phyloP scores from a whole-genome alignment of 768 basidiomycete genomes.

The Polyporus arcularius region DNA sequence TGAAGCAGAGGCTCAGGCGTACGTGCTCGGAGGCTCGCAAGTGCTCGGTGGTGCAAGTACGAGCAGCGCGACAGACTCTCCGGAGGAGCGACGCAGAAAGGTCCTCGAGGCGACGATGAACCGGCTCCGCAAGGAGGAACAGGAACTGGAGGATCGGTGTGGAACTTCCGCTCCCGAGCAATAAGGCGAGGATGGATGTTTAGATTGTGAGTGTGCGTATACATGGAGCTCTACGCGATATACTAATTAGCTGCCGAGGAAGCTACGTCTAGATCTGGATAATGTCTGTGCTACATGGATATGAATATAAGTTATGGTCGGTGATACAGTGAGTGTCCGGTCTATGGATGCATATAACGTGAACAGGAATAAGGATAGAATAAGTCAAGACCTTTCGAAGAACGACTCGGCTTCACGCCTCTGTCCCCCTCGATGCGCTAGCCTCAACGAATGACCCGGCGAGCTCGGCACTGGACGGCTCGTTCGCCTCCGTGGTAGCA shows the following conservation, averaged over 20 bases:
- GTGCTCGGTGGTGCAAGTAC: conserved; percentile 22
- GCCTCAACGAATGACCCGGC: neutral
- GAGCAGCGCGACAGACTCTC: conserved; percentile 39
- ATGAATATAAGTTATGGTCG: neutral
- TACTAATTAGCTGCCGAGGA: too few relatives aligned
- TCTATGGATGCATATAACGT: neutral
- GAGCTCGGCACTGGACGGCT: neutral
- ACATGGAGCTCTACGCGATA: too few relatives aligned
- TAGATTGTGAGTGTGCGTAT: too few relatives aligned
- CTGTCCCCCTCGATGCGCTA: neutral
- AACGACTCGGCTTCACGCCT: neutral
- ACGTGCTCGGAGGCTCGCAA: conserved; percentile 54
- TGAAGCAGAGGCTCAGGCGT: conserved; percentile 55
- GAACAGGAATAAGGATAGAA: neutral
- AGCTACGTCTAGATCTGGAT: too few relatives aligned
- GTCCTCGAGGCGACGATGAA: conserved; percentile 62
- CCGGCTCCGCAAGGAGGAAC: conserved; percentile 63
- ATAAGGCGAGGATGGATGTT: too few relatives aligned
- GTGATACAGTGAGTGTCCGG: neutral
- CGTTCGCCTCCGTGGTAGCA: neutral
- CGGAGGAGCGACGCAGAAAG: conserved; percentile 57
- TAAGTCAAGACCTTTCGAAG: neutral
- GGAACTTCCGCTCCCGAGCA: conserved; percentile 43
- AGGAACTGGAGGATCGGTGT: conserved; percentile 71
- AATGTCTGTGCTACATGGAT: too few relatives aligned